These are phyloP conservation scores for Saitoella complicata DNA, from an alignment of 805 yeast species.

Conservation along the genomic window DNA sequence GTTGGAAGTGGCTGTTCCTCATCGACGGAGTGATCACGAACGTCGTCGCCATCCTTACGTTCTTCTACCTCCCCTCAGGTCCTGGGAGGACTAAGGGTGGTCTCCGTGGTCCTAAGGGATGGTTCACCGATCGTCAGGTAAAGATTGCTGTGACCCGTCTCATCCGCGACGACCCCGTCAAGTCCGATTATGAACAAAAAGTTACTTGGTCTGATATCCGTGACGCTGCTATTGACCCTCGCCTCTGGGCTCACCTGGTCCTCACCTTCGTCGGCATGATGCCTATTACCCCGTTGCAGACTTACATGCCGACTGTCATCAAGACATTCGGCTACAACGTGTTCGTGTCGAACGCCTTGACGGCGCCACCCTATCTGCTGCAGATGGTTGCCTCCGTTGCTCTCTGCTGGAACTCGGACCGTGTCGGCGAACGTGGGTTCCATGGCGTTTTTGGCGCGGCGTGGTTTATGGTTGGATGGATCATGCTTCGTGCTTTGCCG, in stretches of 20 bases:
- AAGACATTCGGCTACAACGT: constrained; percentile 18
- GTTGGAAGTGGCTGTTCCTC: constrained; percentile 54
- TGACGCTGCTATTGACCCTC: constrained; percentile 31
- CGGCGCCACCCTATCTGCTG: constrained; percentile 22
- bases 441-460: constrained; percentile 23
- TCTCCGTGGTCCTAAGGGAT: constrained; percentile 24
- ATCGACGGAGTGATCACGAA: constrained; percentile 42
- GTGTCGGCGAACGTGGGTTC: too few species aligned
- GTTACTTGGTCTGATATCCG: constrained; percentile 24
- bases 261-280: constrained; percentile 30
- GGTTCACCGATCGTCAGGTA: constrained; percentile 39
- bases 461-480: constrained; percentile 29
- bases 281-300: constrained; percentile 23
- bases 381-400: constrained; percentile 23
- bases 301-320: constrained; percentile 23
- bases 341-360: constrained; percentile 1
- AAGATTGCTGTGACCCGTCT: constrained; percentile 42
- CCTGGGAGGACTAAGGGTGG: constrained; percentile 5
- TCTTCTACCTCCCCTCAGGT: constrained; percentile 38
- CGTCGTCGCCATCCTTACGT: constrained; percentile 32
- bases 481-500: constrained; percentile 5
- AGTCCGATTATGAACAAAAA: constrained; percentile 49
- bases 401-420: constrained; percentile 20
- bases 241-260: constrained; percentile 39
- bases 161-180: constrained; percentile 45